These are phyloP conservation scores for Ilex paraguariensis DNA, from an alignment of 305 asterid genomes.

Conservation along the genomic window DNA sequence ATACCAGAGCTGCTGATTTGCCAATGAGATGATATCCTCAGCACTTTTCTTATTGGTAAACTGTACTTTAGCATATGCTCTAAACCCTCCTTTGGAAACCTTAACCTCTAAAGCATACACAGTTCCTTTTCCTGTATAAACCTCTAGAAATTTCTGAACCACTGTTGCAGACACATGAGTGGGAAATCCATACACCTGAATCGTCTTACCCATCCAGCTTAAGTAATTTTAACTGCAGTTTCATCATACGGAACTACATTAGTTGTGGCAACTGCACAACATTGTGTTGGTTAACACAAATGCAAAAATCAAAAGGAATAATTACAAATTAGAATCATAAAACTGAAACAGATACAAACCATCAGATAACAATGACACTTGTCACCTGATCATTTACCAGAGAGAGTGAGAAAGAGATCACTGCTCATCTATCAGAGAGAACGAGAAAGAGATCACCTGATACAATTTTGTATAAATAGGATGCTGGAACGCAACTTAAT, in stretches of 20 bases:
- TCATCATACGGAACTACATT: background rate
- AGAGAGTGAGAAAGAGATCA: no score
- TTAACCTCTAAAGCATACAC: conserved; percentile 1
- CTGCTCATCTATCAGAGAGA: no score
- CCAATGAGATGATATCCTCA: conserved; percentile 28
- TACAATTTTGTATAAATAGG: no score
- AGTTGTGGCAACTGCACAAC: background rate
- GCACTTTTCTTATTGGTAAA: background rate
- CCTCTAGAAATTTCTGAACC: background rate
- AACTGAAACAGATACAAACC: no score
- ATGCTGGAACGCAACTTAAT: no score
- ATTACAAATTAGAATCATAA: no score
- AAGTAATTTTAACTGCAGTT: background rate
- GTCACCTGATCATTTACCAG: no score
- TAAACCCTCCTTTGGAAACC: background rate
- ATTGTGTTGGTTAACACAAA: no score
- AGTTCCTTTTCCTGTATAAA: background rate
- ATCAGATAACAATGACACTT: no score
- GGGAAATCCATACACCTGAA: conserved; percentile 1
- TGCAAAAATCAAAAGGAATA: no score
- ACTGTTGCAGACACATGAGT: background rate
- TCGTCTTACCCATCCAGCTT: conserved; percentile 5
- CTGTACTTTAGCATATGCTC: conserved; percentile 1
- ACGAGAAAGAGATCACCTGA: no score
- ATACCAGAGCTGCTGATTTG: conserved; percentile 28